These are phyloP conservation scores for Schwanniomyces etchellsii DNA, from an alignment of 1,139 yeast genomes.

Conservation along the genomic window DNA sequence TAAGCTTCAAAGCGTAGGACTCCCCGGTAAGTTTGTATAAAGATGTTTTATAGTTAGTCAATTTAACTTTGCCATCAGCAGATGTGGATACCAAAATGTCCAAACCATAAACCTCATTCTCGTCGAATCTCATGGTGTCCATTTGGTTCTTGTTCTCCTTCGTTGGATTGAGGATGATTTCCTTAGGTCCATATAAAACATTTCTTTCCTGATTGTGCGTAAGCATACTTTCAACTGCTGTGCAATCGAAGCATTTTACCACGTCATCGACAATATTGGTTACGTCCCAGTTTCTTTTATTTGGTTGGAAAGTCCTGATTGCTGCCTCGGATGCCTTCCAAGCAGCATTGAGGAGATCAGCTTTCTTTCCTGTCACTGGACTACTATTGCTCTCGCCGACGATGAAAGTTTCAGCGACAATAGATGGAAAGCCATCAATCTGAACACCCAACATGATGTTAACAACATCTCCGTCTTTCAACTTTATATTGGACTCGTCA, in stretches of 20 bases:
- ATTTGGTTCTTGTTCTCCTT: constrained; percentile 62
- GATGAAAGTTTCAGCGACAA: constrained; percentile 65
- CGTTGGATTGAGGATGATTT: constrained; percentile 69
- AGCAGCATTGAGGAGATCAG: constrained; percentile 69
- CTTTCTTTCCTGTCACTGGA: constrained; percentile 53
- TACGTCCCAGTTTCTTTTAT: constrained; percentile 72
- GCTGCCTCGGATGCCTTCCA: constrained; percentile 81
- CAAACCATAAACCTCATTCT: constrained; percentile 74
- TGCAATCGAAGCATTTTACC: constrained; percentile 55
- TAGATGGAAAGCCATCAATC: constrained; percentile 71
- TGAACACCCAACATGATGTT: constrained; percentile 75
- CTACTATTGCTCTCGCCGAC: constrained; percentile 40
- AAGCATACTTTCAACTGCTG: constrained; percentile 74
- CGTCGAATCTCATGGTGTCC: constrained; percentile 63
- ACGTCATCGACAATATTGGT: constrained; percentile 64
- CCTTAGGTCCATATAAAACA: constrained; percentile 70
- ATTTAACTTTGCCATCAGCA: constrained; percentile 63
- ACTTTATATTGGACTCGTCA: constrained; percentile 50
- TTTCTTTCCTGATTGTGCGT: constrained; percentile 68
- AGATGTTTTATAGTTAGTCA: constrained; percentile 58
- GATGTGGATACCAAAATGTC: constrained; percentile 68
- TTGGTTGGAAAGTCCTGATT: constrained; percentile 61
- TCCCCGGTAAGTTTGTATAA: constrained; percentile 70
- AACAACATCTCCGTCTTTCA: constrained; percentile 67
- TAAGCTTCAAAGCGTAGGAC: constrained; percentile 65